phyloP scores from a whole-genome alignment of 2,329 filamentous ascomycete genomes.

The Penicillium sp. region DNA sequence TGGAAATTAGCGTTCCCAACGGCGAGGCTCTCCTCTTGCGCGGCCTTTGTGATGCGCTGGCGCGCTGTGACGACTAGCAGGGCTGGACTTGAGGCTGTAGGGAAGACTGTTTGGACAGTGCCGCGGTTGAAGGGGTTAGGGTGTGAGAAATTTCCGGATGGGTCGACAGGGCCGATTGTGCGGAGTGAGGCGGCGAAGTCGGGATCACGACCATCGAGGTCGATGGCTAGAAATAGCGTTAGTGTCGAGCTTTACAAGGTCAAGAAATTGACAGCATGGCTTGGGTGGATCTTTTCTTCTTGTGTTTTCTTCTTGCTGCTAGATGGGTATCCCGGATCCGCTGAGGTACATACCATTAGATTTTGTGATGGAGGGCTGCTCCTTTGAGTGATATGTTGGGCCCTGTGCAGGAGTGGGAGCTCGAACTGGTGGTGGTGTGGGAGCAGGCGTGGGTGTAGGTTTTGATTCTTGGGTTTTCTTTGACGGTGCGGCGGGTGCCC shows the following conservation, averaged over 20 bases:
- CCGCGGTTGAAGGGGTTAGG: slow-evolving; percentile 51
- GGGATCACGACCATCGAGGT: slow-evolving; percentile 62
- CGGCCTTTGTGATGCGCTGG: slow-evolving; percentile 51
- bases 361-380: slow-evolving; percentile 33
- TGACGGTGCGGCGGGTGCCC: slow-evolving; percentile 28
- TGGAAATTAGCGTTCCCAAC: slow-evolving; percentile 37
- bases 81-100: slow-evolving; percentile 52
- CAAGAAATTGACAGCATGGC: not conserved
- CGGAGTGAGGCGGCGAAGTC: slow-evolving; percentile 80
- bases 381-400: slow-evolving; percentile 37
- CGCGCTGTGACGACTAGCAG: slow-evolving; percentile 55
- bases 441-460: slow-evolving; percentile 35
- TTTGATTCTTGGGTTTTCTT: slow-evolving; percentile 27
- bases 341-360: slow-evolving; percentile 33
- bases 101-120: slow-evolving; percentile 39
- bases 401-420: slow-evolving; percentile 17
- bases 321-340: not conserved
- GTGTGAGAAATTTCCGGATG: slow-evolving; percentile 57
- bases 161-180: slow-evolving; percentile 59
- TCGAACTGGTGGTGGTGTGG: slow-evolving; percentile 6
- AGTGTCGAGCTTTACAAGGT: not conserved
- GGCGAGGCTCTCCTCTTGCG: slow-evolving; percentile 56
- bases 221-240: slow-evolving; percentile 47
- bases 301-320: not conserved
- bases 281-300: not conserved